A percentile compares a stretch with the other conserved stretches of the same genome.
Conservation (phyloP, 352 stramenopile genomes). For the Phytopythium boreale region DNA sequence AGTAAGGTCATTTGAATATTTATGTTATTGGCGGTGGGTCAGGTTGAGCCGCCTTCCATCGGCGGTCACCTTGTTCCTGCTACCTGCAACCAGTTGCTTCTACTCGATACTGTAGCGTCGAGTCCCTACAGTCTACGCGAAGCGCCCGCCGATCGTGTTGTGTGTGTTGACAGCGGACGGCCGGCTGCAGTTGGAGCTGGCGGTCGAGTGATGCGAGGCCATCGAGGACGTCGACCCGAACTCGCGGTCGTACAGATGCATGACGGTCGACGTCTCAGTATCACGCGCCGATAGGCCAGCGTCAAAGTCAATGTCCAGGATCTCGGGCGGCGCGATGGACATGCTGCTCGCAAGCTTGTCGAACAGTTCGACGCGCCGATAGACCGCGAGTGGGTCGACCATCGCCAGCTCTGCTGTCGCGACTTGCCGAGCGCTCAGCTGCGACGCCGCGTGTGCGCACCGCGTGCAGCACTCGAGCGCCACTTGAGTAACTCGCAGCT, state of each 20-base stretch:
- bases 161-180: not conserved
- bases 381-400: constrained; percentile 19
- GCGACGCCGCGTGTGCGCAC: constrained; percentile 25
- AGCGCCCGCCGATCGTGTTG: constrained; percentile 2
- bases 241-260: constrained; percentile 5
- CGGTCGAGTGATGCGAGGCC: not conserved
- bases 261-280: constrained; percentile 4
- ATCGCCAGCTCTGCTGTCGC: constrained; percentile 24
- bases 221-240: constrained; percentile 4
- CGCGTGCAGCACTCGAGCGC: constrained; percentile 24
- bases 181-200: constrained; percentile 2
- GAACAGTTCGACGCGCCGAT: constrained; percentile 16
- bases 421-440: constrained; percentile 24
- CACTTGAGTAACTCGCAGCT: constrained; percentile 17
- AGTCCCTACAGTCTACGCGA: not conserved
- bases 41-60: not conserved
- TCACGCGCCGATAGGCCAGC: not conserved
- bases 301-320: constrained; percentile 8
- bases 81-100: no score
- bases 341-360: constrained; percentile 9
- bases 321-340: constrained; percentile 8
- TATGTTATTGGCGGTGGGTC: not conserved
- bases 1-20: not conserved
- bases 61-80: not conserved
- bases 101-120: no score